phyloP scores from a whole-genome alignment of 495 filamentous ascomycete species.

The Lophiotrema nucula region DNA sequence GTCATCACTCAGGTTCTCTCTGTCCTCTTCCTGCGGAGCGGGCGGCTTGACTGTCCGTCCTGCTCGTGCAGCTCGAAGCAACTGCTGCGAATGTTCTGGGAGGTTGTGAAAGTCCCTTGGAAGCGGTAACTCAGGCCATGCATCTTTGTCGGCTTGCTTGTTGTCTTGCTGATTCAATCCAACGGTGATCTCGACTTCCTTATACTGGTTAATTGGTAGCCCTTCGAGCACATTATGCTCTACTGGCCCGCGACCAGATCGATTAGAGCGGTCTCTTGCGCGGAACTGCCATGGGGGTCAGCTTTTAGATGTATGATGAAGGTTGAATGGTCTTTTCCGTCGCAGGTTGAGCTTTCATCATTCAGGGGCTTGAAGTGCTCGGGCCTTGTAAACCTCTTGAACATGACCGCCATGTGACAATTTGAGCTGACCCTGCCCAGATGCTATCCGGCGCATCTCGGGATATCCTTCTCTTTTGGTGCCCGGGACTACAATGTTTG shows the following conservation, averaged over 20 bases:
- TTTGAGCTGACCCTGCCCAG: too few relatives aligned
- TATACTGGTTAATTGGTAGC: slow-evolving; percentile 89
- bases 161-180: slow-evolving; percentile 59
- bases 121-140: slow-evolving; percentile 66
- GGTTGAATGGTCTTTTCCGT: too few relatives aligned
- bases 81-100: slow-evolving; percentile 67
- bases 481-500: too few relatives aligned
- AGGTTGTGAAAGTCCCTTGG: slow-evolving; percentile 84
- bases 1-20: slow-evolving; percentile 51
- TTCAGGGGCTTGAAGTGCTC: too few relatives aligned
- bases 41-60: slow-evolving; percentile 65
- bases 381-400: too few relatives aligned
- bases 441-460: too few relatives aligned
- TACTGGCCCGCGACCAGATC: slow-evolving; percentile 67
- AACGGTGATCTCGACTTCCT: slow-evolving; percentile 63
- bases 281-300: too few relatives aligned
- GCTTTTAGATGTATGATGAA: too few relatives aligned
- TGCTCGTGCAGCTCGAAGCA: slow-evolving; percentile 79
- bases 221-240: slow-evolving; percentile 97
- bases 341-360: too few relatives aligned
- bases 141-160: slow-evolving; percentile 49
- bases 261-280: slow-evolving; percentile 61
- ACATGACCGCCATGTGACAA: too few relatives aligned
- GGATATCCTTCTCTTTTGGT: too few relatives aligned
- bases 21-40: slow-evolving; percentile 47